Evolutionary conservation across 2,329 filamentous ascomycete species (phyloP), one percentile per base, ranked within the genome.

Genomic region (Microsporum ferrugineum): DNA sequence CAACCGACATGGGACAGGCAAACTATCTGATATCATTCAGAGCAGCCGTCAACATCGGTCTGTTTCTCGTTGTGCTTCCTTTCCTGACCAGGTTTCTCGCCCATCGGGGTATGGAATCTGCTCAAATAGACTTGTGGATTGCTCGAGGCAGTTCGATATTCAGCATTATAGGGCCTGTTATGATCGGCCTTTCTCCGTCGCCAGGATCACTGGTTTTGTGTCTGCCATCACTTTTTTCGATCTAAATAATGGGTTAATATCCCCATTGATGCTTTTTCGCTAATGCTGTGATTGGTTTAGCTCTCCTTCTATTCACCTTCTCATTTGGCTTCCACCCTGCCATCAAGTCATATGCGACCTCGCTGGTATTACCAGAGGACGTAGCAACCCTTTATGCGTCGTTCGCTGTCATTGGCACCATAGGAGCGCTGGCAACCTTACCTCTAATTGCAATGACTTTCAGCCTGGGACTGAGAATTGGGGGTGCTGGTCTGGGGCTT

Each of bases 91-190:
- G 10, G 41, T 45, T 59, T 31, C 39, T 59, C 39, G 49, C 39
- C 45, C 27, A 47, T 5, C 17, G n/a, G 29, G 17, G 57, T 10
- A 59, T 59, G 57, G 3, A 33, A 6, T 27, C 57, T 23, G 39
- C 57, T 8, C 57, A 59, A 8, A 47, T 33, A 23, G 57, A 59
- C 57, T 47, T 59, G 5, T 59, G 57, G 57, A 59, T 59, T n/a
- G 57, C 57, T 59, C 57, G 57, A 59, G 57, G 17, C 14, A 59
- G 57, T 17, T 36, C 57, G 27, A 47, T 59, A 47, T 59, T 59
- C 33, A 34, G 57, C 33, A 47, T 45, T 34, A 36, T 59, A 47
- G 41, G 57, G 17, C 17, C 57, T 7, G 12, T 59, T 5, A 59
- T 59, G 57, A 59, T 59, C 39, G 57, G 57, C 8, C 39, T 59